Conservation (phyloP, 2,329 filamentous ascomycete species). For the Phaeosphaeria sp. region DNA sequence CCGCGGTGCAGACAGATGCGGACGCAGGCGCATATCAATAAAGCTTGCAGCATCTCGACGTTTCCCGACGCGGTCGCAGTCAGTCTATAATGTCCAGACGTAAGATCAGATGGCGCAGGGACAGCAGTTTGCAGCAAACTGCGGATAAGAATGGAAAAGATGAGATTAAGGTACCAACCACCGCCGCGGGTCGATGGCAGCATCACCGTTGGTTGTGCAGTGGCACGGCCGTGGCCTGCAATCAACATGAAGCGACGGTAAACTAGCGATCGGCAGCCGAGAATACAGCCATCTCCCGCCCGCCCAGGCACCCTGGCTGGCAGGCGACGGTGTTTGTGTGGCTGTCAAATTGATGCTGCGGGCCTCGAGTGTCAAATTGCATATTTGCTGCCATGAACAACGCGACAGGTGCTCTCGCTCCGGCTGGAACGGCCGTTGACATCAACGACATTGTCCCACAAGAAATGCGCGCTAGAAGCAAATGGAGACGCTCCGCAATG, state of each 20-base stretch:
- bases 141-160: not conserved
- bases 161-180: constrained; percentile 11
- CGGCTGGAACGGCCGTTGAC: not conserved
- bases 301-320: not conserved
- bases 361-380: not conserved
- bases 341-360: not conserved
- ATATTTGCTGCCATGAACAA: not conserved
- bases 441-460: not conserved
- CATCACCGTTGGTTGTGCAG: constrained; percentile 5
- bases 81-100: not conserved
- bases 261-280: constrained; percentile 13
- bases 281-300: not conserved
- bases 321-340: not conserved
- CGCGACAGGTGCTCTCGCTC: not conserved
- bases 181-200: constrained; percentile 3
- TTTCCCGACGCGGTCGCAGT: not conserved
- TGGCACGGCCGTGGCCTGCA: constrained; percentile 9
- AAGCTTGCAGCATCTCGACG: not conserved
- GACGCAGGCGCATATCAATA: not conserved
- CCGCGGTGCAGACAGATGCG: not conserved
- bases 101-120: not conserved
- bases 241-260: constrained; percentile 18
- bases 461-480: constrained; percentile 1
- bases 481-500: not conserved
- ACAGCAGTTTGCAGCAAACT: not conserved